These are phyloP conservation scores for Paraurostyla sp. DNA, from an alignment of 73 alveolate species.

Conservation along the genomic window DNA sequence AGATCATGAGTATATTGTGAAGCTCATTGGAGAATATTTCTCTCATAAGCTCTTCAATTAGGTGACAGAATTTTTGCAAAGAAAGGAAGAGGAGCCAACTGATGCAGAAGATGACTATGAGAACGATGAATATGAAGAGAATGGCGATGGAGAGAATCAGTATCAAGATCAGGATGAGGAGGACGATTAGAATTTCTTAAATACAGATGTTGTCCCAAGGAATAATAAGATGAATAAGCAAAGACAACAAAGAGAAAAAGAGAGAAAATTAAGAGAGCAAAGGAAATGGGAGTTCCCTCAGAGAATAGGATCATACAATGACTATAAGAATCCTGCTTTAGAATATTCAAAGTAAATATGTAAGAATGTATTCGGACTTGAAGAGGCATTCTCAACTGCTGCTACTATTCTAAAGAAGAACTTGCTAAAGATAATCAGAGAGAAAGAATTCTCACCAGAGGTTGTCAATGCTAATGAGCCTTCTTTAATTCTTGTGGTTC, in stretches of 20 bases:
- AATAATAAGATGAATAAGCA: constrained; percentile 62
- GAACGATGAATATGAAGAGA: constrained; percentile 68
- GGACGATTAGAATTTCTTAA: constrained; percentile 63
- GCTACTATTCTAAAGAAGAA: constrained; percentile 81
- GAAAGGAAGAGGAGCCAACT: constrained; percentile 61
- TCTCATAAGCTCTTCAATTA: constrained; percentile 72
- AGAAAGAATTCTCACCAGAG: constrained; percentile 79
- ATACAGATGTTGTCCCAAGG: constrained; percentile 67
- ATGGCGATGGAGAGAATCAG: constrained; percentile 67
- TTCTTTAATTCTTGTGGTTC: constrained; percentile 83
- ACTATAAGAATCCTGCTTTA: constrained; percentile 71
- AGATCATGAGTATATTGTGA: constrained; percentile 61
- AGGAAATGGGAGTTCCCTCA: constrained; percentile 87
- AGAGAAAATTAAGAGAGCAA: constrained; percentile 58
- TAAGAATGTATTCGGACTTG: constrained; percentile 86
- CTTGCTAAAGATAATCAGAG: constrained; percentile 81
- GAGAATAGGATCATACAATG: constrained; percentile 85
- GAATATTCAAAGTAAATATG: constrained; percentile 84
- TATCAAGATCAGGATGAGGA: constrained; percentile 56
- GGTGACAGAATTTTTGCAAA: constrained; percentile 65
- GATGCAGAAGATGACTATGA: constrained; percentile 19
- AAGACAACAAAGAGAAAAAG: constrained; percentile 72
- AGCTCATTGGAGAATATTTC: constrained; percentile 35
- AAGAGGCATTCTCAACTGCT: constrained; percentile 74
- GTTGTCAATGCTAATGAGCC: constrained; percentile 90